These are phyloP conservation scores for Cercospora sp. DNA, from an alignment of 2,329 filamentous ascomycete species.

Conservation along the genomic window DNA sequence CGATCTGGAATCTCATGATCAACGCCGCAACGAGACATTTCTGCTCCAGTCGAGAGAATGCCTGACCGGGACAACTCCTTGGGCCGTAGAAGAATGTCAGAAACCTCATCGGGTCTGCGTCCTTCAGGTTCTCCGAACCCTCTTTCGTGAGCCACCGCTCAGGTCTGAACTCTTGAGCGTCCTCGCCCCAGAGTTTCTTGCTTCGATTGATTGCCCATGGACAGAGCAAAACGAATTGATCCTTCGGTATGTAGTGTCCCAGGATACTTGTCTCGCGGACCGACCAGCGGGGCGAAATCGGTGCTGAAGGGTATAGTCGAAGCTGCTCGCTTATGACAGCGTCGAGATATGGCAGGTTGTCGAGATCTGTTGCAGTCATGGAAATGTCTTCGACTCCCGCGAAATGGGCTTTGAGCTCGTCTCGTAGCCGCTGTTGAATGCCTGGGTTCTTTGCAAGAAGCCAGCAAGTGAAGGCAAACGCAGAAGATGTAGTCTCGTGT, in stretches of 20 bases:
- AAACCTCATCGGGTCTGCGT: conserved; percentile 47
- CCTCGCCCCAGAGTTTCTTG: conserved; percentile 44
- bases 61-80: conserved; percentile 37
- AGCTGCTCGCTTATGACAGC: conserved; percentile 68
- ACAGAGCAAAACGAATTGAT: conserved; percentile 35
- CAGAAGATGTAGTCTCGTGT: conserved; percentile 74
- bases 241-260: conserved; percentile 2
- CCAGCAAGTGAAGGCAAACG: conserved; percentile 72
- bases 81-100: conserved; percentile 48
- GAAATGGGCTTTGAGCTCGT: conserved; percentile 48
- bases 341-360: conserved; percentile 72
- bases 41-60: conserved; percentile 35
- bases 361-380: conserved; percentile 58
- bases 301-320: conserved; percentile 28
- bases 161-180: conserved; percentile 44
- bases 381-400: conserved; percentile 38
- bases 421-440: conserved; percentile 47
- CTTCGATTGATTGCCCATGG: conserved; percentile 47
- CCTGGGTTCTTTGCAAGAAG: conserved; percentile 61
- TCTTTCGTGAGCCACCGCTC: conserved; percentile 45
- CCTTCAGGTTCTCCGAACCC: conserved; percentile 59
- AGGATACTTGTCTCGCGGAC: conserved; percentile 27
- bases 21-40: conserved; percentile 32
- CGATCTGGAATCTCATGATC: conserved; percentile 28
- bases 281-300: conserved; percentile 23